Evolutionary conservation across 345 rosid genomes (phyloP).

Genomic region (Ceriops zippeliana): DNA sequence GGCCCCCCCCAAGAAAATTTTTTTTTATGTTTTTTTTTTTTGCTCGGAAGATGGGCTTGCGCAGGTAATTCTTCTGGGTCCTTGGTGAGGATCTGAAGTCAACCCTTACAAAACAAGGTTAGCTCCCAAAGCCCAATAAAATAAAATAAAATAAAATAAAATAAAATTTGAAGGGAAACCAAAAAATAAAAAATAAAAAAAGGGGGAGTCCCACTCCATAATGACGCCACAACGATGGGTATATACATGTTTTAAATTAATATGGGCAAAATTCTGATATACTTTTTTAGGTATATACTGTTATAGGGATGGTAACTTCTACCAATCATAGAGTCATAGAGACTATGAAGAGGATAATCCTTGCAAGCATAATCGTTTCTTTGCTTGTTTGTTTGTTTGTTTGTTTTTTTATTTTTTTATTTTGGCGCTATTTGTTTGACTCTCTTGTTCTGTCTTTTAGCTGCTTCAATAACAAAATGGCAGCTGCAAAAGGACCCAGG

Average conservation of each 20-base stretch:
- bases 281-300: too few species aligned
- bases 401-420: not conserved
- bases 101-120: slow-evolving; percentile 12
- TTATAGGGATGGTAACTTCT: too few species aligned
- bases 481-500: not conserved
- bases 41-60: slow-evolving; percentile 25
- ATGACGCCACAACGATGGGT: too few species aligned
- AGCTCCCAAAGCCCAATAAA: not conserved
- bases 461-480: slow-evolving; percentile 24
- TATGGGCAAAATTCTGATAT: too few species aligned
- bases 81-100: slow-evolving; percentile 31
- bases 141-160: too few species aligned
- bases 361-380: too few species aligned
- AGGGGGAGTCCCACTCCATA: too few species aligned
- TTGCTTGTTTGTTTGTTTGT: not conserved
- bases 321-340: too few species aligned
- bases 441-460: not conserved
- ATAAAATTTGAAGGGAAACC: not conserved
- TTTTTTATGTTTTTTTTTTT: not conserved
- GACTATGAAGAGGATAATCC: not conserved
- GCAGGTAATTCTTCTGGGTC: slow-evolving; percentile 49
- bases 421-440: not conserved
- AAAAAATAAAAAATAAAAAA: not conserved
- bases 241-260: too few species aligned
- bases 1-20: too few species aligned